These are phyloP conservation scores for Zymoseptoria pseudotritici DNA, from an alignment of 2,329 filamentous ascomycete species.

Conservation along the genomic window DNA sequence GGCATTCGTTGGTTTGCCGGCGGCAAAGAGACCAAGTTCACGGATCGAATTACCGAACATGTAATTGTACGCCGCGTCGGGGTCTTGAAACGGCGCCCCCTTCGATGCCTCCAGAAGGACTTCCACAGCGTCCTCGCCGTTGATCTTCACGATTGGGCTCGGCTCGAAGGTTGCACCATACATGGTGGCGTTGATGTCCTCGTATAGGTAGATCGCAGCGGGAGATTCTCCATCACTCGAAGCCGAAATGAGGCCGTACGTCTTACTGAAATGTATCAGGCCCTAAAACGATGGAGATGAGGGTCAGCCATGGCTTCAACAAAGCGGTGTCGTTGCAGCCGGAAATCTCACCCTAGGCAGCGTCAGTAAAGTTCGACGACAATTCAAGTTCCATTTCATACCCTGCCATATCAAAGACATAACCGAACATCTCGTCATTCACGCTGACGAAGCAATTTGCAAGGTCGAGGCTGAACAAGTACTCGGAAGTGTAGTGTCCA, in stretches of 20 bases:
- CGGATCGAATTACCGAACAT: not conserved
- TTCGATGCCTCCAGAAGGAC: not conserved
- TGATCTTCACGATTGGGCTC: not conserved
- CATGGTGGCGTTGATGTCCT: not conserved
- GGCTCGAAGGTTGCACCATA: not conserved
- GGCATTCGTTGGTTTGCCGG: not conserved
- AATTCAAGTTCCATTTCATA: not conserved
- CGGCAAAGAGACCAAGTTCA: not conserved
- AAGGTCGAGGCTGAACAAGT: not conserved
- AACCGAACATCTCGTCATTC: not conserved
- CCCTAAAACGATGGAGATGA: not conserved
- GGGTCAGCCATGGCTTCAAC: not conserved
- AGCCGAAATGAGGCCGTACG: not conserved
- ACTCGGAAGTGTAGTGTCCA: not conserved
- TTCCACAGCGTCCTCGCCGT: not conserved
- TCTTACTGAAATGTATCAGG: not conserved
- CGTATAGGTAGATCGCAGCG: not conserved
- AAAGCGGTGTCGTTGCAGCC: not conserved
- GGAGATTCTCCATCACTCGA: not conserved
- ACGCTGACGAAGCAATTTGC: not conserved
- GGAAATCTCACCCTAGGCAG: not conserved
- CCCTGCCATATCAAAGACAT: not conserved
- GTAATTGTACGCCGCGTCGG: not conserved
- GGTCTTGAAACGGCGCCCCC: not conserved
- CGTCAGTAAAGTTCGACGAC: not conserved